Percentiles rank a stretch among this genome's conserved stretches.
Evolutionary conservation across 148 eudicot genomes (phyloP).

Genomic region (Chenopodium formosanum): DNA sequence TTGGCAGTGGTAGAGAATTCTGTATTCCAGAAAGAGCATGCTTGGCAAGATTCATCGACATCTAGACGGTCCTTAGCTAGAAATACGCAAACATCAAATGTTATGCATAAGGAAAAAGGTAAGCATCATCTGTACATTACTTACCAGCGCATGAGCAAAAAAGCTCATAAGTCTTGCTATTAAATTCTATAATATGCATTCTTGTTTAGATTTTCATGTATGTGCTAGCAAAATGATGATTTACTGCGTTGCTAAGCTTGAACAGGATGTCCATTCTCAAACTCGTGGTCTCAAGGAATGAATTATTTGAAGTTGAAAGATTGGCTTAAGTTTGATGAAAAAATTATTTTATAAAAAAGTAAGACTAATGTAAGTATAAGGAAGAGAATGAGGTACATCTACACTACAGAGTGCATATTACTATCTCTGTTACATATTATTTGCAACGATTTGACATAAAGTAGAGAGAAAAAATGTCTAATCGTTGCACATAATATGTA

Average conservation of each 20-base stretch:
- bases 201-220: background rate
- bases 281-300: background rate
- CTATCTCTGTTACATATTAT: too few relatives aligned
- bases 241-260: background rate
- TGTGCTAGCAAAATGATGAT: background rate
- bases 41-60: background rate
- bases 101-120: slow-evolving; percentile 8
- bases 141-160: background rate
- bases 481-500: too few relatives aligned
- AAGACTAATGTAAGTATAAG: background rate
- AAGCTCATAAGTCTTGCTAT: background rate
- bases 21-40: slow-evolving; percentile 4
- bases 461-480: too few relatives aligned
- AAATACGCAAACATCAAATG: slow-evolving; percentile 14
- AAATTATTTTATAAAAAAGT: background rate
- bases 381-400: background rate
- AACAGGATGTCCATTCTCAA: background rate
- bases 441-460: too few relatives aligned
- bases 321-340: background rate
- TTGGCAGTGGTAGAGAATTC: slow-evolving; percentile 16
- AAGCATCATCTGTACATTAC: background rate
- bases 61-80: background rate
- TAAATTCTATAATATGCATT: background rate
- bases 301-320: background rate
- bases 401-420: background rate